Evolutionary conservation across 1,284 basidiomycete genomes (phyloP).

Genomic region (Heliocybe sulcata): DNA sequence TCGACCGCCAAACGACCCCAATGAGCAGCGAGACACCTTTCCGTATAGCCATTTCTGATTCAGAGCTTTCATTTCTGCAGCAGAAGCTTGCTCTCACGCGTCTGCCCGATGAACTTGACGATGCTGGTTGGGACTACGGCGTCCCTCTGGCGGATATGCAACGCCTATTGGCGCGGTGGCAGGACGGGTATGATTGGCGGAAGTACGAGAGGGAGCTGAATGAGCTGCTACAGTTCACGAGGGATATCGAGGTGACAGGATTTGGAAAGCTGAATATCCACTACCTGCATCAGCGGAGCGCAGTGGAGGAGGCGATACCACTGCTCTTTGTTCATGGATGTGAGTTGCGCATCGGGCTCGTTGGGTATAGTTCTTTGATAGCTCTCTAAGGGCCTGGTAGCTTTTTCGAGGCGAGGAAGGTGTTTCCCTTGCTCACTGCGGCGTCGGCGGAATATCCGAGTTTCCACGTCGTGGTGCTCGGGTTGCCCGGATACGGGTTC

Average conservation of each 20-base stretch:
- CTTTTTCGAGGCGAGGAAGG: slow-evolving; percentile 48
- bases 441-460: slow-evolving; percentile 14
- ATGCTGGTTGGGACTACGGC: neutral
- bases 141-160: slow-evolving; percentile 7
- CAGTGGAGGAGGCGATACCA: slow-evolving; percentile 12
- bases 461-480: slow-evolving; percentile 9
- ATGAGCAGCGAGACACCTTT: too few species aligned
- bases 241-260: slow-evolving; percentile 11
- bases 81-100: too few species aligned
- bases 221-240: slow-evolving; percentile 14
- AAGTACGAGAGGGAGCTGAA: slow-evolving; percentile 12
- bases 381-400: slow-evolving; percentile 58
- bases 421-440: slow-evolving; percentile 40
- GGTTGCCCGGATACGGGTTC: slow-evolving; percentile 26
- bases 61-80: too few species aligned
- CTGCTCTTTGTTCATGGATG: slow-evolving; percentile 18
- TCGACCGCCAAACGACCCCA: too few species aligned
- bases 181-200: slow-evolving; percentile 14
- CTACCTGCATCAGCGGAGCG: slow-evolving; percentile 15
- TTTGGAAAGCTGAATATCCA: slow-evolving; percentile 13
- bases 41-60: too few species aligned
- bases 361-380: too few species aligned
- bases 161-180: slow-evolving; percentile 11
- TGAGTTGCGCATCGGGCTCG: slow-evolving; percentile 1
- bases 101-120: neutral